A percentile compares a stretch with the other conserved stretches of the same genome.
phyloP scores from a whole-genome alignment of 768 basidiomycete species.

The Pleurotus salmoneostramineus region DNA sequence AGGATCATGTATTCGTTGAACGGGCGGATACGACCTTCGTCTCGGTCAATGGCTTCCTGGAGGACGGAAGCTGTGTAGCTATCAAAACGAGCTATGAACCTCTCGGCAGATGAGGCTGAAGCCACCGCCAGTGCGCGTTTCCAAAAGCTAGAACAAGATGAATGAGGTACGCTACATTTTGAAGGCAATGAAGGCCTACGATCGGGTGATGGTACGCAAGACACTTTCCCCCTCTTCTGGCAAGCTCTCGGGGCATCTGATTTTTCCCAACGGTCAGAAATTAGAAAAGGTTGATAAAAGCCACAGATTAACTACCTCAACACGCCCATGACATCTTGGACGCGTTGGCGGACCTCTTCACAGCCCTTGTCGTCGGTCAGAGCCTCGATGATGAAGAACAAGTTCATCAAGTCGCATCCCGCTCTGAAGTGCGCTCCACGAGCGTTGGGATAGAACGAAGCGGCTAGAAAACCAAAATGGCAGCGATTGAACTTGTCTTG shows the following conservation, averaged over 20 bases:
- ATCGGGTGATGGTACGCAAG: slow-evolving; percentile 33
- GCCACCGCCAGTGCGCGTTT: slow-evolving; percentile 18
- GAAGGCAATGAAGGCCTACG: slow-evolving; percentile 24
- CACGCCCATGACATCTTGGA: slow-evolving; percentile 34
- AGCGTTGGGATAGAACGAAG: too few species aligned
- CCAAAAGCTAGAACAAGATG: slow-evolving; percentile 28
- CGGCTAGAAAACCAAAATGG: too few species aligned
- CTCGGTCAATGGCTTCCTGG: slow-evolving; percentile 38
- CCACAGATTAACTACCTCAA: slow-evolving; percentile 18
- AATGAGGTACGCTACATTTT: background rate
- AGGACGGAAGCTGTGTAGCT: slow-evolving; percentile 33
- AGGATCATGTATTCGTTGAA: slow-evolving; percentile 35
- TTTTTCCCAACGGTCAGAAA: background rate
- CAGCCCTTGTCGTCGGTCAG: slow-evolving; percentile 37
- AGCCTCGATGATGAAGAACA: slow-evolving; percentile 42
- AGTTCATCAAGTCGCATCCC: too few species aligned
- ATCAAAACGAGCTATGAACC: slow-evolving; percentile 33
- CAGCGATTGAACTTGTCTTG: too few species aligned
- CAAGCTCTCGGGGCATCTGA: slow-evolving; percentile 22
- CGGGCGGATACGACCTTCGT: slow-evolving; percentile 23
- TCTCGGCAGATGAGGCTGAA: slow-evolving; percentile 17
- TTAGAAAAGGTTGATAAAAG: background rate
- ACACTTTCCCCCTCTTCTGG: slow-evolving; percentile 32
- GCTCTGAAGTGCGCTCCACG: too few species aligned
- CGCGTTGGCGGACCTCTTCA: slow-evolving; percentile 23